Base-by-base conservation (phyloP, 2,329 filamentous ascomycete genomes). In the Colletotrichum eremochloae region DNA sequence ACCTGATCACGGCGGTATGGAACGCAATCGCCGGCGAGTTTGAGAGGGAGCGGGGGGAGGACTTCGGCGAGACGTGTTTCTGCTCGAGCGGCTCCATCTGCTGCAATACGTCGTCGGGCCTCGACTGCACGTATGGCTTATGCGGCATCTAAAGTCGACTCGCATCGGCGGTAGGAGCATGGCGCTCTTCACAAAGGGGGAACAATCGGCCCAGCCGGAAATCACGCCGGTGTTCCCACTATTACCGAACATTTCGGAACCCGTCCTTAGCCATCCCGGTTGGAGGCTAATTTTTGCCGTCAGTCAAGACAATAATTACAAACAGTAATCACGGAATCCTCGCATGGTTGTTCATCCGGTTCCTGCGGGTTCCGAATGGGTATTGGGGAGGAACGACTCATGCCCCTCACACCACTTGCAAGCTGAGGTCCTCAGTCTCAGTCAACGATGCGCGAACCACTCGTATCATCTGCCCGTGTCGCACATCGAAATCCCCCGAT, bases 51-150 rank as follows among this genome's bases (percentile, higher is more conserved):
- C 60, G 60, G 50, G 52, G 68, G 57, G 57, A 57, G 14, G 66
- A n/a, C 48, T 48, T 55, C 15, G 29, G 67, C 1, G 38, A 33
- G 2, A 24, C 69, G 5, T 80, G 79, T 60, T 80, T 80, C 62
- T 80, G 78, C 40, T 77, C 77, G 2, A 77, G 75, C 20, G 78
- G 77, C 5, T 74, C 74, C 3, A 67, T 80, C 56, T 80, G 79
- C 73, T 80, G 79, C 71, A 75, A 75, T 55, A 55, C 72, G 0
- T 40, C 38, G 15, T 67, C 73, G 8, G 74, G 77, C 18, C 65
- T 78, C 46, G 73, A 76, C 61, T 80, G 79, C 73, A 75, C 75
- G 18, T 75, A 76, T 61, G 79, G 79, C n/a, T 71, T 76, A 31
- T 81, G 79, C 55, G 76, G 79, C 5, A 72, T 80, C 36, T 79